Evolutionary conservation across 257 asterid species (phyloP), one percentile per base, ranked within the genome.

Genomic region (Solanum lycopersicoides): DNA sequence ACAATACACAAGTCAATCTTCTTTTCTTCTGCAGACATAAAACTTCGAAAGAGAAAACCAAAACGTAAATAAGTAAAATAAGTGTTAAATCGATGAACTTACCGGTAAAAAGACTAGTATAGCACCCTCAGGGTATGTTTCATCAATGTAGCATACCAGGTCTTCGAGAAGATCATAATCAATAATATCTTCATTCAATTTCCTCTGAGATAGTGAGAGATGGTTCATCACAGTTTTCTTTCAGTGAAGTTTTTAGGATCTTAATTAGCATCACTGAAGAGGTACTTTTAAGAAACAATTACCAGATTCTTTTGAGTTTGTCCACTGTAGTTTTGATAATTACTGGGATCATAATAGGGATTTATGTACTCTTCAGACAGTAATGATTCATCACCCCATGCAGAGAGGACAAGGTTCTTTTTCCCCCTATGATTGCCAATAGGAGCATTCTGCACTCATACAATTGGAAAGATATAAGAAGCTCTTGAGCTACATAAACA

Each of bases 161-260:
- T 95, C 99, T 92, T 97, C 98, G n/a, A 97, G 95, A 88, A 97
- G 93, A 89, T 97, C 98, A 92, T 95, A 97, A 91, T 97, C 98
- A 87, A 95, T 95, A 66, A 91, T 86, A 89, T 94, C 99, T 93
- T 97, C 99, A 90, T 97, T 95, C 91, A 95, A 84, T 90, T 89
- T 95, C 91, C 92, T 95, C 99, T 97, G 97, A 16, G 82, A 74
- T 39, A 74, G 82, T 74, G 82, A 74, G 87, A 30, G 86, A 85
- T 23, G 88, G 75, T 91, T 71, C 74, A 53, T 86, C 68, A 86
- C 74, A 66, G 74, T 69, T 32, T 71, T 86, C 68, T 47, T 32
- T 30, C 69, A 30, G 69, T 50, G 32, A 50, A 82, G 20, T 10
- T 82, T 82, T 82, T 47, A 47, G 30, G 85, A 18, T 30, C 63